Base-by-base conservation (phyloP, 2,329 filamentous ascomycete genomes). In the Aspergillus ustus region DNA sequence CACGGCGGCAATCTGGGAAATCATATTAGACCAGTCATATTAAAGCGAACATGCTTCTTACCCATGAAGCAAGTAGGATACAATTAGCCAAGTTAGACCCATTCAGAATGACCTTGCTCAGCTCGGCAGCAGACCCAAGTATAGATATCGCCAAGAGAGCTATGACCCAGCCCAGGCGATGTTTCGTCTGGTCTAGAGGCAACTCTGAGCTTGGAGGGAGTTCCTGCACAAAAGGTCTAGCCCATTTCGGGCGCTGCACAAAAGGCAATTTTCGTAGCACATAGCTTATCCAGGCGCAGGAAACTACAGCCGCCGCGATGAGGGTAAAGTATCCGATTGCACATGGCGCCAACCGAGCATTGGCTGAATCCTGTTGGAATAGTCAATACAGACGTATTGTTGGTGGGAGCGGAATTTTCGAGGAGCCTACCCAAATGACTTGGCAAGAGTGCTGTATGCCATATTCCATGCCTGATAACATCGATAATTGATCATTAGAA, bases 151-250 rank as follows among this genome's bases (percentile, higher is more conserved):
- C 45, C 20, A 83, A 71, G 8, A 85, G 70, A 46, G 66, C 52
- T 13, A 77, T 55, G 0, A 76, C 74, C 71, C 77, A 79, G 64
- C 63, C 71, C 71, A 66, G 62, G 45, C 69, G 65, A 45, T 64
- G 71, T 61, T 60, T 70, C 25, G 70, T 64, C 31, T 67, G 69
- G 62, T 72, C 78, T 52, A 67, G 73, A 57, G 70, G 74, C 52
- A 73, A 65, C 50, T 76, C 72, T 45, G 66, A 53, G 46, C 51
- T 61, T 40, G 72, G 69, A 19, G 67, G 65, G 20, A 73, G 65
- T 61, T 85, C 83, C 19, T 78, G 68, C 19, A 87, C 73, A 62
- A 88, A 87, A 4, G 83, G 77, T 52, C 69, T 76, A 20, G 78
- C 79, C 85, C 85, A 87, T 73, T 67, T 72, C 37, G 85, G 81